phyloP scores from a whole-genome alignment of 805 yeast species.

The Candida boidinii region DNA sequence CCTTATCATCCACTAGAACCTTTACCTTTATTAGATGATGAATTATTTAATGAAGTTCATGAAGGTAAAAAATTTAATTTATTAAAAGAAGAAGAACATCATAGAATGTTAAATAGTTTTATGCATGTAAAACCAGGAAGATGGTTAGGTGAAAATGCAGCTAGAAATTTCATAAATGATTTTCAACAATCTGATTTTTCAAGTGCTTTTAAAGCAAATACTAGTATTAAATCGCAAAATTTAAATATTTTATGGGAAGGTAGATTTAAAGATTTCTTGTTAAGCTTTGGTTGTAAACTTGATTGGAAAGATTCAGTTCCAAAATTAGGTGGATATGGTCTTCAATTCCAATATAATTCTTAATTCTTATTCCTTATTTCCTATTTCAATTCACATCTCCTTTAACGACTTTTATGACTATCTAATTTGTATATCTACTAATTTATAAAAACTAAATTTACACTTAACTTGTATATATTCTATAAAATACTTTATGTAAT shows the following conservation, averaged over 20 bases:
- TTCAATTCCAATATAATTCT: conserved; percentile 56
- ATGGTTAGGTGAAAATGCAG: conserved; percentile 10
- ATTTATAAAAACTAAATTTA: no score
- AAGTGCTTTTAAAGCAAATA: conserved; percentile 66
- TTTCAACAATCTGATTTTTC: conserved; percentile 49
- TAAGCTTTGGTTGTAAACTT: conserved; percentile 64
- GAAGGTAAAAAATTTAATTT: conserved; percentile 8
- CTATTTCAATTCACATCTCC: no score
- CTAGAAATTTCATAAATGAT: conserved; percentile 18
- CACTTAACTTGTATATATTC: no score
- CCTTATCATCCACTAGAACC: background rate
- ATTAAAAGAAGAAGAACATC: conserved; percentile 14
- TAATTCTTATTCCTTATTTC: conserved; percentile 18
- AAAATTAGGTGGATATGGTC: conserved; percentile 43
- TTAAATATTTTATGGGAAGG: conserved; percentile 83
- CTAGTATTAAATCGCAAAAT: conserved; percentile 55
- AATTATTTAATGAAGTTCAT: background rate
- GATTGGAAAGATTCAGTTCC: conserved; percentile 36
- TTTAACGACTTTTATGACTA: no score
- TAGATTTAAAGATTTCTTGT: conserved; percentile 64
- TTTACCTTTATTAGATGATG: conserved; percentile 3
- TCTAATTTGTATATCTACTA: no score
- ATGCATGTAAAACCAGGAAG: conserved; percentile 15
- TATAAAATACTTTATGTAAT: no score
- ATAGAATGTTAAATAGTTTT: conserved; percentile 11